Conservation (phyloP, 2,329 filamentous ascomycete species). For the Pseudogymnoascus sp. region DNA sequence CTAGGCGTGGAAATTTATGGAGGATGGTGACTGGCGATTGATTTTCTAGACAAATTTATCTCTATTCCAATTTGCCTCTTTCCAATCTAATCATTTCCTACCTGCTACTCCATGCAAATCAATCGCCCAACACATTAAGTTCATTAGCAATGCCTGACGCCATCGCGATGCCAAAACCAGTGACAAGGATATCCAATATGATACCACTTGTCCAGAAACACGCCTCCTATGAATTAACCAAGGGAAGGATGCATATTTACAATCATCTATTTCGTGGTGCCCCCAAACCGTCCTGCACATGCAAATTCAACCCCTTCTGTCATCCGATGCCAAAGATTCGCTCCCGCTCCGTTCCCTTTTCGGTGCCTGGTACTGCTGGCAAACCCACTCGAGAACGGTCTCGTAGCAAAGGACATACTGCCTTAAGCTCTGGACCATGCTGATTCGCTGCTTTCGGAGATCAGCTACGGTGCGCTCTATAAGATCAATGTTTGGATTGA, state of each 20-base stretch:
- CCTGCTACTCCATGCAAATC: slow-evolving; percentile 4
- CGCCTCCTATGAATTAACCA: background rate
- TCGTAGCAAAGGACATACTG: slow-evolving; percentile 98
- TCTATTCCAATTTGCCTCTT: background rate
- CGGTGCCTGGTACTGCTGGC: slow-evolving; percentile 24
- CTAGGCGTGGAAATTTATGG: too few relatives aligned
- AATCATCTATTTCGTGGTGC: background rate
- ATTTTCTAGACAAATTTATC: background rate
- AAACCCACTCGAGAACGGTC: slow-evolving; percentile 81
- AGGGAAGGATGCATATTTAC: background rate
- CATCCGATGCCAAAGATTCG: slow-evolving; percentile 12
- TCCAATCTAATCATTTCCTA: background rate
- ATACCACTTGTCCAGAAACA: background rate
- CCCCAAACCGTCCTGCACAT: background rate
- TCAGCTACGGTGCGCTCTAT: slow-evolving; percentile 84
- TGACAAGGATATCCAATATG: slow-evolving; percentile 2
- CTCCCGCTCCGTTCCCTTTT: slow-evolving; percentile 21
- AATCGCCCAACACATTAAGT: background rate
- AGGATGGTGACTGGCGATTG: background rate
- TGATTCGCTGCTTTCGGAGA: slow-evolving; percentile 78
- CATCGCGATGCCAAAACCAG: slow-evolving; percentile 1
- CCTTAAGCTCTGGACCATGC: slow-evolving; percentile 91
- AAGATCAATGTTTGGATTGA: slow-evolving; percentile 64
- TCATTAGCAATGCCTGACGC: background rate
- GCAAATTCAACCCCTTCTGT: background rate